Base-by-base conservation (phyloP, 441 rosid species). In the Rhodomyrtus psidioides region DNA sequence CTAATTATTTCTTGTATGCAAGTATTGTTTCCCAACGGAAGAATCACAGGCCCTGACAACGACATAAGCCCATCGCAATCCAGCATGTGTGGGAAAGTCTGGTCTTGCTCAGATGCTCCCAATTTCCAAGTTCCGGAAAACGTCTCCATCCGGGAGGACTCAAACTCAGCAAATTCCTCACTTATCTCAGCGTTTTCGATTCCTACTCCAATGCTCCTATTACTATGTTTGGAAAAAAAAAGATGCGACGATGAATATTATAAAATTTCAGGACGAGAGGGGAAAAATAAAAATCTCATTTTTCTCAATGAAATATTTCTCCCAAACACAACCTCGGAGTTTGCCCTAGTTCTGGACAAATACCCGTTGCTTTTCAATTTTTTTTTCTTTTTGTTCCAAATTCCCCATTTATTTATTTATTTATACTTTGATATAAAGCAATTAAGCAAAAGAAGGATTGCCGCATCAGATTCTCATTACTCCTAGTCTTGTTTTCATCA, bases 1-100 rank as follows among this genome's bases (percentile, higher is more conserved):
- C 2, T 65, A 23, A 24, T 10, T 10, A 60, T 28, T 28, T 28
- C 4, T 5, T 1, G 19, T 0, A 2, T 5, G 0, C 8, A 8
- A 60, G 12, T 26, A 27, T 59, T 0, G 4, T 59, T 17, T 27
- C n/a, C n/a, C n/a, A n/a, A n/a, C n/a, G n/a, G n/a, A n/a, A n/a
- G n/a, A n/a, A n/a, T n/a, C n/a, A n/a, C n/a, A n/a, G n/a, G n/a
- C n/a, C n/a, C n/a, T n/a, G n/a, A n/a, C n/a, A n/a, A n/a, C n/a
- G n/a, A n/a, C n/a, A n/a, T n/a, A n/a, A n/a, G n/a, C n/a, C n/a
- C n/a, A n/a, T n/a, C n/a, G n/a, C 30, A 28, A 28, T 28, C 12
- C 3, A 60, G 6, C 6, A 5, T 16, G 74, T 9, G 34, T 60
- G 74, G 75, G 17, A n/a, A 62, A 17, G 6, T 62, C 17, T 62